Percentiles rank a stretch among this genome's conserved stretches.
phyloP scores from a whole-genome alignment of 192 early-diverging fungal species.

The Chytriomyces hyalinus region DNA sequence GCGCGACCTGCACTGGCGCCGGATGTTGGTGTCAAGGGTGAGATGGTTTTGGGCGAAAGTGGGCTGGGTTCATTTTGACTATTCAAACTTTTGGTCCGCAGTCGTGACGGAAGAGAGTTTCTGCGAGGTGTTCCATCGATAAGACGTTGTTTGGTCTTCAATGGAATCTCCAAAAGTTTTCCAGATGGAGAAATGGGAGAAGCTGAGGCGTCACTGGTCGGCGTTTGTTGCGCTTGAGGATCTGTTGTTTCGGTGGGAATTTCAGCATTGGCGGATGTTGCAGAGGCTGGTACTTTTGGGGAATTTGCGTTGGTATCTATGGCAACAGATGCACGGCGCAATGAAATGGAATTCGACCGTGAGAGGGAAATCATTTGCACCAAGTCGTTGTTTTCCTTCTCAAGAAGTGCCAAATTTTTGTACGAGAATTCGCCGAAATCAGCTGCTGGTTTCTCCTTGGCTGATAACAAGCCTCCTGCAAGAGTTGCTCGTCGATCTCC shows the following conservation, averaged over 20 bases:
- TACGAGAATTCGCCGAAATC: conserved; percentile 92
- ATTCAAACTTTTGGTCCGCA: conserved; percentile 47
- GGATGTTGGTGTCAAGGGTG: conserved; percentile 1
- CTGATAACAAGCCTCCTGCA: neutral
- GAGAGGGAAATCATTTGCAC: conserved; percentile 69
- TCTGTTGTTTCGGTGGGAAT: neutral
- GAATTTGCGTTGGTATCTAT: neutral
- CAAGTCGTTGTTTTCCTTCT: conserved; percentile 88
- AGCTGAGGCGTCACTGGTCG: conserved; percentile 3
- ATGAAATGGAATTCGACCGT: conserved; percentile 60
- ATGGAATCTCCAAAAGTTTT: conserved; percentile 18
- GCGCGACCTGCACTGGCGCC: neutral
- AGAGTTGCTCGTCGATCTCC: conserved; percentile 22
- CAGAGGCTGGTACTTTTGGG: too few species aligned
- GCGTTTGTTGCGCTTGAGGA: neutral
- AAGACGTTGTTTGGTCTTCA: conserved; percentile 29
- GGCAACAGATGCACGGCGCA: conserved; percentile 7
- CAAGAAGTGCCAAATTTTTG: conserved; percentile 87
- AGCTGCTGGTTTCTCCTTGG: conserved; percentile 14
- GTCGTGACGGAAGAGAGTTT: conserved; percentile 49
- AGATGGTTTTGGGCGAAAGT: conserved; percentile 10
- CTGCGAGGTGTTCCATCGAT: conserved; percentile 30
- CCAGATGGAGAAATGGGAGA: conserved; percentile 26
- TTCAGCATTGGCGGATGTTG: too few species aligned
- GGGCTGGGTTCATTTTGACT: conserved; percentile 19